phyloP scores from a whole-genome alignment of 805 yeast genomes.

The Kodamaea lidongshanica region DNA sequence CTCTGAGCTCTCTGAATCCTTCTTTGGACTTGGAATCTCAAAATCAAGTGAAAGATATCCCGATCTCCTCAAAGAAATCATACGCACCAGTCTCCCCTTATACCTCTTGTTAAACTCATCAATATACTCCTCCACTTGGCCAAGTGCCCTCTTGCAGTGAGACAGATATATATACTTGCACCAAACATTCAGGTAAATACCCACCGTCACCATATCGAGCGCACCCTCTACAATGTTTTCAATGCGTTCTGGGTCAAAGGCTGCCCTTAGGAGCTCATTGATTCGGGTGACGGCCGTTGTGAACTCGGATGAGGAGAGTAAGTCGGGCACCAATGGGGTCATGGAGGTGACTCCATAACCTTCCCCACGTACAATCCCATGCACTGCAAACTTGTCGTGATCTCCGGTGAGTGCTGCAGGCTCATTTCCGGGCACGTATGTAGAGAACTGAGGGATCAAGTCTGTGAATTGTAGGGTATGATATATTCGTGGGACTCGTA shows the following conservation, averaged over 20 bases:
- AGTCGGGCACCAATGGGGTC: constrained; percentile 36
- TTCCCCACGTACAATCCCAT: constrained; percentile 36
- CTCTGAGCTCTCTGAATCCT: background rate
- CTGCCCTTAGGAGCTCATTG: constrained; percentile 36
- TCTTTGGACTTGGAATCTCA: constrained; percentile 40
- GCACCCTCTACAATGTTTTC: constrained; percentile 30
- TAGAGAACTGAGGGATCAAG: constrained; percentile 51
- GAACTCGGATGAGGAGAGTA: constrained; percentile 31
- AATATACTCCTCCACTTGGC: constrained; percentile 38
- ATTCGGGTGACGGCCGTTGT: constrained; percentile 35
- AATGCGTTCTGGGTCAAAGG: constrained; percentile 32
- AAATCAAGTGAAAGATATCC: constrained; percentile 49
- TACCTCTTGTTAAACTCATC: constrained; percentile 14
- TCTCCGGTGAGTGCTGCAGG: constrained; percentile 46
- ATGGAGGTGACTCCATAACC: constrained; percentile 48
- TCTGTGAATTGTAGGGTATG: constrained; percentile 25
- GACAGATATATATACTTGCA: constrained; percentile 12
- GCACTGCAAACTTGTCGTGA: constrained; percentile 23
- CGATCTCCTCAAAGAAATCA: constrained; percentile 47
- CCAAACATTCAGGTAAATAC: constrained; percentile 24
- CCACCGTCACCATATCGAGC: constrained; percentile 34
- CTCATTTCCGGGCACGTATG: constrained; percentile 52
- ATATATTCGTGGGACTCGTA: constrained; percentile 55
- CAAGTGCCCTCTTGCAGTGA: constrained; percentile 25
- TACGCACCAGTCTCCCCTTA: constrained; percentile 17